Evolutionary conservation across 352 stramenopile species (phyloP).

Genomic region (Pythium aquatile): DNA sequence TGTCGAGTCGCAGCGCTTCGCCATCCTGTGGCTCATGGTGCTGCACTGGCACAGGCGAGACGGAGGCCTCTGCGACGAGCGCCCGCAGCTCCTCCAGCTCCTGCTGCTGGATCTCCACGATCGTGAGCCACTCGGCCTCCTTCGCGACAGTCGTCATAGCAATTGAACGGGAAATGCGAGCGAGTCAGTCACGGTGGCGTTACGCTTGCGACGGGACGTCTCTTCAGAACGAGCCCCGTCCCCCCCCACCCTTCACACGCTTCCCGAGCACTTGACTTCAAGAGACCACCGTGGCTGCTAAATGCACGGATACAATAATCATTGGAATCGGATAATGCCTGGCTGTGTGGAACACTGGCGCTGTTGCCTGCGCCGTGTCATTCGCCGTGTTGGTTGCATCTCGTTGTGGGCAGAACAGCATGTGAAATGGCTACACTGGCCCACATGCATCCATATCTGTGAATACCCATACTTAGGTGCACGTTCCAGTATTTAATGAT

Average conservation of each 20-base stretch:
- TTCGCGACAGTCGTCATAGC: background rate
- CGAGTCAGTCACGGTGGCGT: background rate
- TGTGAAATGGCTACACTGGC: slow-evolving; percentile 17
- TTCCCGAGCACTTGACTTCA: too few relatives aligned
- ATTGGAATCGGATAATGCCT: too few relatives aligned
- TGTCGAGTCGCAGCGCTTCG: background rate
- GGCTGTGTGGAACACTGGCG: too few relatives aligned
- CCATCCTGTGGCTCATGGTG: background rate
- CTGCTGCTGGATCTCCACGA: slow-evolving; percentile 48
- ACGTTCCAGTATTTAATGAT: background rate
- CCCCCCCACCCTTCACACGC: background rate
- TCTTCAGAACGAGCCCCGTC: background rate
- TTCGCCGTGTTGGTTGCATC: too few relatives aligned
- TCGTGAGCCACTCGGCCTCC: slow-evolving; percentile 33
- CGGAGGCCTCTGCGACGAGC: slow-evolving; percentile 9
- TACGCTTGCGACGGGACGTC: background rate
- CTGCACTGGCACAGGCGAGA: background rate
- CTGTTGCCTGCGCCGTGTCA: too few relatives aligned
- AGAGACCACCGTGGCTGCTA: too few relatives aligned
- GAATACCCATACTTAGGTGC: background rate
- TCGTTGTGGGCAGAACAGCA: too few relatives aligned
- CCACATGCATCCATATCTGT: slow-evolving; percentile 4
- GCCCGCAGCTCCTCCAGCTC: slow-evolving; percentile 44
- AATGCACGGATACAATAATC: background rate
- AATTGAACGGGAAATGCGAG: background rate